phyloP scores from a whole-genome alignment of 331 rosid genomes.

The Quercus phellos region DNA sequence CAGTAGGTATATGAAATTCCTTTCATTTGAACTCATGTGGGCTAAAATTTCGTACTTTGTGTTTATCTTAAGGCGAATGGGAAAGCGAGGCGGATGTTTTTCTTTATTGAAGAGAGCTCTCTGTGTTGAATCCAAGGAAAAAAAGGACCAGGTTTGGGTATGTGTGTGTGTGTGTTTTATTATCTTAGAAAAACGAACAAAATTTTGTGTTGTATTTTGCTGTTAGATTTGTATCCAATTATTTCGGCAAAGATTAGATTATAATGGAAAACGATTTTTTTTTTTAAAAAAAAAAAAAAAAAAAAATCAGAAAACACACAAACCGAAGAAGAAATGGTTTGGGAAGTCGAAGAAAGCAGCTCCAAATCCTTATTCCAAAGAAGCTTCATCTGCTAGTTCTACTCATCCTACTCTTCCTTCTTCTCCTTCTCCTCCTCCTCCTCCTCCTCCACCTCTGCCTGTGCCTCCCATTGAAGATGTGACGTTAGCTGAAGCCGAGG shows the following conservation, averaged over 20 bases:
- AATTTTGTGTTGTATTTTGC: not conserved
- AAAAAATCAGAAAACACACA: slow-evolving; percentile 35
- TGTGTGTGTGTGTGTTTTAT: not conserved
- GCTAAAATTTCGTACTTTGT: slow-evolving; percentile 6
- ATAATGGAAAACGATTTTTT: not conserved
- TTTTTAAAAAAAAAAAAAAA: not conserved
- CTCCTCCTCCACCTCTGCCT: slow-evolving; percentile 25
- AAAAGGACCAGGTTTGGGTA: slow-evolving; percentile 66
- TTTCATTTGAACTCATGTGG: slow-evolving; percentile 6
- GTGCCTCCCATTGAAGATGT: slow-evolving; percentile 27
- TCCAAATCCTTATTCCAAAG: slow-evolving; percentile 14
- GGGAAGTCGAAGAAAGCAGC: slow-evolving; percentile 39
- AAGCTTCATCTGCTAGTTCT: slow-evolving; percentile 22
- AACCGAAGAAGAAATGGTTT: slow-evolving; percentile 56
- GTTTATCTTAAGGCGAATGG: slow-evolving; percentile 49
- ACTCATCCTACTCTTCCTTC: slow-evolving; percentile 27
- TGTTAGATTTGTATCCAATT: not conserved
- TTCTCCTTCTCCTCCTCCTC: slow-evolving; percentile 26
- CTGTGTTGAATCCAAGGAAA: slow-evolving; percentile 44
- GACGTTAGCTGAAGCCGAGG: slow-evolving; percentile 35
- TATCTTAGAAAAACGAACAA: not conserved
- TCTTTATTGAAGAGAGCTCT: slow-evolving; percentile 73
- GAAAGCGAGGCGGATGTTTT: slow-evolving; percentile 86
- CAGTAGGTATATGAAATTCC: not conserved
- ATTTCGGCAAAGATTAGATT: not conserved